Evolutionary conservation across 352 stramenopile genomes (phyloP).

Genomic region (Blastocystis sp.): DNA sequence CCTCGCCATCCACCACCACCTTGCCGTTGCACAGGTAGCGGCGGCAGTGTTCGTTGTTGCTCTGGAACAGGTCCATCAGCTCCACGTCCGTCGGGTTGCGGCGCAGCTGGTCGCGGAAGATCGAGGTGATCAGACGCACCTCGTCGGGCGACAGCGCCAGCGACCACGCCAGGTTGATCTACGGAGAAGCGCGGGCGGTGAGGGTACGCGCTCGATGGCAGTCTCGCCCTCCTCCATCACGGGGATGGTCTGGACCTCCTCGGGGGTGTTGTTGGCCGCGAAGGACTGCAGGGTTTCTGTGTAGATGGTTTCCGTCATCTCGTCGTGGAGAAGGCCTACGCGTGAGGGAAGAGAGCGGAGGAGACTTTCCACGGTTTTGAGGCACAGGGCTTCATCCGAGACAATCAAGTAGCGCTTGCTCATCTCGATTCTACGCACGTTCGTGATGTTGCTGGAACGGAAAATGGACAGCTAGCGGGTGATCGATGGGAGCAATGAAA

Average conservation of each 20-base stretch:
- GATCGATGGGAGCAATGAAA: not conserved
- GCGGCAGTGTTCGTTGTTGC: conserved; percentile 96
- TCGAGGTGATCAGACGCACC: conserved; percentile 75
- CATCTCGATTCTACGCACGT: conserved; percentile 87
- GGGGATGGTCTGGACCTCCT: conserved; percentile 83
- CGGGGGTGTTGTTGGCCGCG: conserved; percentile 79
- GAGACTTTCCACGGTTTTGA: conserved; percentile 74
- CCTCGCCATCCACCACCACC: conserved; percentile 92
- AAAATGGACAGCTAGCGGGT: conserved; percentile 81
- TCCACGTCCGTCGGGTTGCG: conserved; percentile 97
- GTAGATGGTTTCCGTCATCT: conserved; percentile 98
- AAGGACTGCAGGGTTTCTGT: conserved; percentile 83
- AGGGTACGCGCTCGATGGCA: conserved; percentile 86
- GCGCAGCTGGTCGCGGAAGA: conserved; percentile 92
- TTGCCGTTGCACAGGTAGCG: conserved; percentile 99
- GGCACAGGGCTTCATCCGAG: conserved; percentile 69
- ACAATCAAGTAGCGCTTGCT: conserved; percentile 85
- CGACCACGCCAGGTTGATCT: conserved; percentile 63
- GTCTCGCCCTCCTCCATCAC: conserved; percentile 88
- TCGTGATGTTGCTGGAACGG: conserved; percentile 83
- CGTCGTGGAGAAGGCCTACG: conserved; percentile 79
- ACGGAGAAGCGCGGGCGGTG: not conserved
- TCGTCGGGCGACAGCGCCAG: conserved; percentile 75
- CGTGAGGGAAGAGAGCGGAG: conserved; percentile 75
- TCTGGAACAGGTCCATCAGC: conserved; percentile 95